These are phyloP conservation scores for Candida tetrigidarum DNA, from an alignment of 1,139 yeast species.

Conservation along the genomic window DNA sequence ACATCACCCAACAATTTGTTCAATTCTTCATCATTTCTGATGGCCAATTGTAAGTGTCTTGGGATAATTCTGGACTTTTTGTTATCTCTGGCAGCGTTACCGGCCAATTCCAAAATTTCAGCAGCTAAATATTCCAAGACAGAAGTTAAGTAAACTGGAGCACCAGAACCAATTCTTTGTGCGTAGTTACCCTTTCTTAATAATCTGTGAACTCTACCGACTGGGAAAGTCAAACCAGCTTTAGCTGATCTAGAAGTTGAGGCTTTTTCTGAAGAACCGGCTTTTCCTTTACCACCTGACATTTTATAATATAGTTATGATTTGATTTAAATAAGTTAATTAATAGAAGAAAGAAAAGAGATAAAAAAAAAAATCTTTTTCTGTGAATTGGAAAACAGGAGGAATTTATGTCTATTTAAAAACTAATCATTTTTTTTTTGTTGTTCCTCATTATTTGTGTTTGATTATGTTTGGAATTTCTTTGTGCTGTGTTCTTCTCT, in stretches of 20 bases:
- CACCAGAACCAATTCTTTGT: constrained; percentile 60
- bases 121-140: constrained; percentile 58
- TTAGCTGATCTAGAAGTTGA: constrained; percentile 57
- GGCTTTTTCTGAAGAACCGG: constrained; percentile 56
- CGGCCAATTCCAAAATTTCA: constrained; percentile 59
- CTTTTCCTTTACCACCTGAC: constrained; percentile 61
- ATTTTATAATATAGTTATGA: constrained; percentile 25
- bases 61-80: constrained; percentile 61
- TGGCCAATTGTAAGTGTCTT: constrained; percentile 57
- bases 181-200: constrained; percentile 60
- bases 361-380: constrained; percentile 12
- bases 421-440: constrained; percentile 4
- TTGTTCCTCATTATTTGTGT: background rate
- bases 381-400: constrained; percentile 2
- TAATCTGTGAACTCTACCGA: constrained; percentile 59
- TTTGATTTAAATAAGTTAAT: constrained; percentile 4
- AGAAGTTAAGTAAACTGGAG: constrained; percentile 57
- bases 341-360: constrained; percentile 10
- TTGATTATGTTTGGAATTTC: constrained; percentile 5
- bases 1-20: constrained; percentile 81
- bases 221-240: constrained; percentile 61
- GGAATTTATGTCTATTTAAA: constrained; percentile 8
- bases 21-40: constrained; percentile 58
- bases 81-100: constrained; percentile 63
- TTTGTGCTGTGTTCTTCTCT: constrained; percentile 3